Evolutionary conservation across 73 alveolate genomes (phyloP).

Genomic region (Paraurostyla sp.): DNA sequence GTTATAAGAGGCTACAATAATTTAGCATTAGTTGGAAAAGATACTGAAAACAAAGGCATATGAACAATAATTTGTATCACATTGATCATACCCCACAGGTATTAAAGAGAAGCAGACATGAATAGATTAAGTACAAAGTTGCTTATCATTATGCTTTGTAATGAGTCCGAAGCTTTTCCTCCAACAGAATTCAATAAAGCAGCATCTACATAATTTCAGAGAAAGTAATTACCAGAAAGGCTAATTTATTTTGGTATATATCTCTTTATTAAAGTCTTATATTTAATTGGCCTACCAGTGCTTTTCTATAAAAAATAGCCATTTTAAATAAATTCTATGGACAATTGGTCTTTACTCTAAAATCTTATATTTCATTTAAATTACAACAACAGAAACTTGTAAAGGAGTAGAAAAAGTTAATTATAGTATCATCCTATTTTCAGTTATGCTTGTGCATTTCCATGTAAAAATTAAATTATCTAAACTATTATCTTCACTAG

Average conservation of each 20-base stretch:
- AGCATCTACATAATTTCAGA: neutral
- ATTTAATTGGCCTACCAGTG: neutral
- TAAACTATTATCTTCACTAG: neutral
- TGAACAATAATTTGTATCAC: slow-evolving; percentile 33
- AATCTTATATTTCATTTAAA: neutral
- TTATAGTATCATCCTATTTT: too few species aligned
- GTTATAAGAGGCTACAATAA: too few species aligned
- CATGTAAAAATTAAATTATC: neutral
- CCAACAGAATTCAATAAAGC: neutral
- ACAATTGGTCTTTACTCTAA: neutral
- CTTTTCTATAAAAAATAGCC: slow-evolving; percentile 10
- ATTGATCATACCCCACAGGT: slow-evolving; percentile 60
- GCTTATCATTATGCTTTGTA: slow-evolving; percentile 28
- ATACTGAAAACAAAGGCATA: slow-evolving; percentile 38
- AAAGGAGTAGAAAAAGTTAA: too few species aligned
- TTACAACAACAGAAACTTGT: neutral
- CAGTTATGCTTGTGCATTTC: too few species aligned
- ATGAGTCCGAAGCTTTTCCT: slow-evolving; percentile 14
- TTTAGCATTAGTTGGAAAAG: slow-evolving; percentile 46
- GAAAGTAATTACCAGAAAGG: neutral
- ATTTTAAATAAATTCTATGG: neutral
- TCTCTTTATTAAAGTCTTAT: neutral
- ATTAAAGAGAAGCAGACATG: slow-evolving; percentile 43
- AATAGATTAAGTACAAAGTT: slow-evolving; percentile 25
- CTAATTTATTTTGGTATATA: slow-evolving; percentile 6